Evolutionary conservation across 2,329 filamentous ascomycete genomes (phyloP).

Genomic region (Bimuria novae-zelandiae): DNA sequence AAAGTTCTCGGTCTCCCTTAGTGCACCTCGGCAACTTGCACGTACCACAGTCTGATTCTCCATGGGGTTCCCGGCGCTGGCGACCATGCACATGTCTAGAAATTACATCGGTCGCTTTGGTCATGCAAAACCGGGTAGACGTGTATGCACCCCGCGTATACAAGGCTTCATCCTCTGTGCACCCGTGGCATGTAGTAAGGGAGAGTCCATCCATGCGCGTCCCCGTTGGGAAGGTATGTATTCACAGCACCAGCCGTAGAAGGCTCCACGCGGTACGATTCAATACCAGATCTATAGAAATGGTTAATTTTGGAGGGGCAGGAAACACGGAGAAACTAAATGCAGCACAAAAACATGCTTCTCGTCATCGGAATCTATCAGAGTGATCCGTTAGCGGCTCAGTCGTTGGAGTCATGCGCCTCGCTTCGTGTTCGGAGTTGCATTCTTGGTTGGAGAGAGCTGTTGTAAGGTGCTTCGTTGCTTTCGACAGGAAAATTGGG

Average conservation of each 20-base stretch:
- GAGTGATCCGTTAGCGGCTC: slow-evolving; percentile 4
- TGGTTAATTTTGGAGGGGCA: neutral
- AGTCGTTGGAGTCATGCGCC: slow-evolving; percentile 2
- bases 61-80: neutral
- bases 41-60: neutral
- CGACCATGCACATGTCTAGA: neutral
- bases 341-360: neutral
- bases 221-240: neutral
- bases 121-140: slow-evolving; percentile 2
- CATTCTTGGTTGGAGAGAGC: neutral
- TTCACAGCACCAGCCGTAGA: neutral
- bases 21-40: neutral
- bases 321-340: neutral
- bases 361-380: neutral
- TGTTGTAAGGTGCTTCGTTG: neutral
- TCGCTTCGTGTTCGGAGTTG: neutral
- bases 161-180: neutral
- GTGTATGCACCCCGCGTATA: neutral
- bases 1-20: neutral
- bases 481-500: neutral
- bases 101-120: neutral
- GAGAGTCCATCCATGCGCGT: too few relatives aligned
- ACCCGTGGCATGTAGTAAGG: neutral
- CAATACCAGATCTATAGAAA: neutral
- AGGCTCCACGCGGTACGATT: neutral